Base-by-base conservation (phyloP, 2,329 filamentous ascomycete genomes). In the Cladosporium sp. region DNA sequence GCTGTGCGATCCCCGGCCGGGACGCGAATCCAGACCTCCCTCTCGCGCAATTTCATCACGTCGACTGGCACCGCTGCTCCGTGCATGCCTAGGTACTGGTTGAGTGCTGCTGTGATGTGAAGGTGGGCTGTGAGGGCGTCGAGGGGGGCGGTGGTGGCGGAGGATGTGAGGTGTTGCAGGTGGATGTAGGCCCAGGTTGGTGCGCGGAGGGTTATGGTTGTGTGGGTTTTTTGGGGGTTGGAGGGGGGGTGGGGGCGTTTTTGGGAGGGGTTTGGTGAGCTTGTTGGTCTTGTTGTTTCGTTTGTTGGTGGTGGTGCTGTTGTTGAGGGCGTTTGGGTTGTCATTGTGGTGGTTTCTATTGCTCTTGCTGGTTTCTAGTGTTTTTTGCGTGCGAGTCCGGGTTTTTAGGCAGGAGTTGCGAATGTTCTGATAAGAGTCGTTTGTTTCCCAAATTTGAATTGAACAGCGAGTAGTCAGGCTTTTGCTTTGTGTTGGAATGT, bases 51-150 rank as follows among this genome's bases (percentile, higher is more conserved):
- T 57, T 83, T 80, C 29, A 92, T 74, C 16, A 91, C 80, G 61
- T 92, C 88, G 50, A 90, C 63, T 1, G 83, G 71, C 3, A 91
- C 82, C 9, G 80, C 81, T 2, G 76, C 69, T 9, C 88, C 88
- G 0, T 80, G 82, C 15, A 80, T 69, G 16, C 88, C 88, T 1
- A 92, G 78, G 59, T 87, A 90, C 54, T 85, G 79, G 1, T 72
- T 73, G 7, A 92, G 70, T 0, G 86, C 83, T 1, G 77, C 67
- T 2, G 78, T 79, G 57, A 86, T 78, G 61, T 86, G 83, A 0
- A 80, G 72, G 29, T 79, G 80, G 15, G 78, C 73, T 32, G 82
- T 83, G 2, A 89, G 69, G 2, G 75, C 70, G 66, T 90, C 85
- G 5, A 88, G 53, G 11, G 52, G 33, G 15, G 20, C 16, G 8